Conservation (phyloP, 176 grass and related monocot species). For the Dactylis glomerata region DNA sequence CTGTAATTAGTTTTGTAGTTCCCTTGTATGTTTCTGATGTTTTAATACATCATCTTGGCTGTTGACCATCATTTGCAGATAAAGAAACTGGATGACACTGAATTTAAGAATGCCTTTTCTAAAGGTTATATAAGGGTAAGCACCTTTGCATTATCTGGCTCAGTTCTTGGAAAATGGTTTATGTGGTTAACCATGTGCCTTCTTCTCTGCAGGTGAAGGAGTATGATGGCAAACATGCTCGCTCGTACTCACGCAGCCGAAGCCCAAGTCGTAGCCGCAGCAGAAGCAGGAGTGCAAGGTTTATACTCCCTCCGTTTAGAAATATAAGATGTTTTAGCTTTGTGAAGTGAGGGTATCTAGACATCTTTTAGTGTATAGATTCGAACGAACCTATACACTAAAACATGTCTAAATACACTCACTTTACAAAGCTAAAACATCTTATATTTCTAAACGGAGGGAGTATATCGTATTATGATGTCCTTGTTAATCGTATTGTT, state of each 20-base stretch:
- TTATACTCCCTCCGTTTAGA: too few relatives aligned
- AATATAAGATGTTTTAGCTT: too few relatives aligned
- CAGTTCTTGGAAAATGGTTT: neutral
- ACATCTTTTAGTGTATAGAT: too few relatives aligned
- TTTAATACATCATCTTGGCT: constrained; percentile 18
- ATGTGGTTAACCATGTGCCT: neutral
- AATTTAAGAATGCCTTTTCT: constrained; percentile 95
- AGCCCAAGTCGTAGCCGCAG: constrained; percentile 56
- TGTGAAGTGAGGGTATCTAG: too few relatives aligned
- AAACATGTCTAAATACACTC: too few relatives aligned
- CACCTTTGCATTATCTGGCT: neutral
- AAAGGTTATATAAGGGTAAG: constrained; percentile 83
- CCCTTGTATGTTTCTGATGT: neutral
- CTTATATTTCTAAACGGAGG: too few relatives aligned
- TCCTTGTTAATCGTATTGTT: neutral
- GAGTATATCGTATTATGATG: neutral
- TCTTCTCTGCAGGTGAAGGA: constrained; percentile 66
- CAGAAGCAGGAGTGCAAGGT: constrained; percentile 66
- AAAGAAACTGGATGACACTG: constrained; percentile 92
- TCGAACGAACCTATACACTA: too few relatives aligned
- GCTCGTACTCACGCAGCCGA: constrained; percentile 54
- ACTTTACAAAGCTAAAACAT: too few relatives aligned
- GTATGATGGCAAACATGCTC: constrained; percentile 52
- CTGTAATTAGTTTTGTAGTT: neutral
- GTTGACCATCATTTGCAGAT: constrained; percentile 48